Evolutionary conservation across 2,329 filamentous ascomycete species (phyloP).

Genomic region (Septoria petroselini): DNA sequence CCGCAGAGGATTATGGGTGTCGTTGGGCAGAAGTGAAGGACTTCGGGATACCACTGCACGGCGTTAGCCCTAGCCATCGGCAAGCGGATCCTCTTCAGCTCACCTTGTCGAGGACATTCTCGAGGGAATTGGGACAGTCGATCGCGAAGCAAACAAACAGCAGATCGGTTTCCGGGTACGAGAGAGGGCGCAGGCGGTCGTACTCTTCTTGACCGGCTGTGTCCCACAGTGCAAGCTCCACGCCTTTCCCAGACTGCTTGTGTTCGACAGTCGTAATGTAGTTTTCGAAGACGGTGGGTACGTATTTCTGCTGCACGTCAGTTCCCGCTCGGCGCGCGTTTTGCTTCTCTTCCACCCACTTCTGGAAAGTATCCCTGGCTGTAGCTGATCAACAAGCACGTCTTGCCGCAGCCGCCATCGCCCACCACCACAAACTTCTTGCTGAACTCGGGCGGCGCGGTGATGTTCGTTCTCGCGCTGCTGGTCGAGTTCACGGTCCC

Average conservation of each 20-base stretch:
- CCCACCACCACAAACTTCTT: conserved; percentile 99
- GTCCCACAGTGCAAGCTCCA: conserved; percentile 97
- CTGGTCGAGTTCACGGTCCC: conserved; percentile 82
- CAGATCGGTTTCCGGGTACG: conserved; percentile 95
- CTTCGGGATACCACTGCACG: conserved; percentile 92
- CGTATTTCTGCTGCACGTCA: conserved; percentile 75
- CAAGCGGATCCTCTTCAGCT: conserved; percentile 23
- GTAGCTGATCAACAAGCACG: conserved; percentile 96
- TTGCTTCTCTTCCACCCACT: conserved; percentile 53
- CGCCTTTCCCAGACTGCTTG: conserved; percentile 81
- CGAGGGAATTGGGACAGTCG: conserved; percentile 94
- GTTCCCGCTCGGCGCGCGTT: too few relatives aligned
- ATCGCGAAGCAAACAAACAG: conserved; percentile 99
- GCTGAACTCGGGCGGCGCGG: conserved; percentile 86
- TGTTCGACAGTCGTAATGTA: conserved; percentile 98
- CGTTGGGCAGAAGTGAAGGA: conserved; percentile 97
- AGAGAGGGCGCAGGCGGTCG: conserved; percentile 89
- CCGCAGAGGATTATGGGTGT: conserved; percentile 94
- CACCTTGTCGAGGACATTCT: conserved; percentile 99
- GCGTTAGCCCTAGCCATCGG: conserved; percentile 17
- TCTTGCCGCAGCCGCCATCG: conserved; percentile 97
- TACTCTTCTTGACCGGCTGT: conserved; percentile 99
- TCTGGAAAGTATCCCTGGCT: conserved; percentile 98
- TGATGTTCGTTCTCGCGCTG: conserved; percentile 76
- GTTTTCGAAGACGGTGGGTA: conserved; percentile 98